phyloP scores from a whole-genome alignment of 345 rosid genomes.

The Linum usitatissimum region DNA sequence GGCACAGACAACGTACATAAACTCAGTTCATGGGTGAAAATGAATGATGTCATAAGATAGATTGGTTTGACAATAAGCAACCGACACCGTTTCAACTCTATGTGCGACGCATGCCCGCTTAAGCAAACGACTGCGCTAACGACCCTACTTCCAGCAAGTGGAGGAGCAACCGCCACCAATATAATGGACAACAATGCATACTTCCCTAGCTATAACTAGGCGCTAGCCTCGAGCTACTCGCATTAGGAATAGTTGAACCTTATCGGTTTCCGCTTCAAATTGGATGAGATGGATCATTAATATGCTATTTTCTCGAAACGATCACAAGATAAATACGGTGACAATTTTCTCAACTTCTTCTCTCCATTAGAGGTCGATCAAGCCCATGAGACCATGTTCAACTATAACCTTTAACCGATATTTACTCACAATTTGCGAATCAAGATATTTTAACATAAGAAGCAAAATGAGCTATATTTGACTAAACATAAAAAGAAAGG shows the following conservation, averaged over 20 bases:
- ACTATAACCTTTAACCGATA: not conserved
- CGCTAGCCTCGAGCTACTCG: not conserved
- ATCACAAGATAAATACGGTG: not conserved
- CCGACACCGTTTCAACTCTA: too few species aligned
- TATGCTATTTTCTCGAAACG: not conserved
- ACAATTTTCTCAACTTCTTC: not conserved
- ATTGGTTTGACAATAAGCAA: too few species aligned
- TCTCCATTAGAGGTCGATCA: not conserved
- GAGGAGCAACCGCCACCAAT: not conserved
- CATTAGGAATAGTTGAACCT: not conserved
- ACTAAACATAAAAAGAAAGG: not conserved
- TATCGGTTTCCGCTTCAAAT: not conserved
- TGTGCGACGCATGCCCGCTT: too few species aligned
- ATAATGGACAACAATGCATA: not conserved
- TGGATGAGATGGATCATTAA: not conserved
- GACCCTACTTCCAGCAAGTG: not conserved
- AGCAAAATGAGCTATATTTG: too few species aligned
- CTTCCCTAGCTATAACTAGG: not conserved
- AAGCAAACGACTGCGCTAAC: too few species aligned
- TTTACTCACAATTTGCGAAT: not conserved
- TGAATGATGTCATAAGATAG: too few species aligned
- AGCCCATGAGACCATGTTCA: not conserved
- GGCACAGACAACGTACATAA: too few species aligned
- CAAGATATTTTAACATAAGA: not conserved
- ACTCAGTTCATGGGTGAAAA: too few species aligned